phyloP scores from a whole-genome alignment of 106 monocot species.

The Dendrobium huoshanense region DNA sequence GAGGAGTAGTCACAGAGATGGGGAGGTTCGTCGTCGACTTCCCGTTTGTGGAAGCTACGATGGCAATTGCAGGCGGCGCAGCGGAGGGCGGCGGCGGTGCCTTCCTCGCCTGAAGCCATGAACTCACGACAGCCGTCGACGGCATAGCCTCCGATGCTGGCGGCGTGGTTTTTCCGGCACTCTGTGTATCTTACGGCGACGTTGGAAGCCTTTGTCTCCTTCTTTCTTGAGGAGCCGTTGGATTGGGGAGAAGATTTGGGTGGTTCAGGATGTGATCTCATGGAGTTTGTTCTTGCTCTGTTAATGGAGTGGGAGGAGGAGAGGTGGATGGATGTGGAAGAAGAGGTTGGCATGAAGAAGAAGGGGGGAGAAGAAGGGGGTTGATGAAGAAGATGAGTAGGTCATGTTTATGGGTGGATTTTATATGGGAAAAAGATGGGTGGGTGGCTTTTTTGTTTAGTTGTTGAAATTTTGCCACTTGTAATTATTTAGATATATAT shows the following conservation, averaged over 20 bases:
- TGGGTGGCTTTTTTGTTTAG: not conserved
- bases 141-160: constrained; percentile 17
- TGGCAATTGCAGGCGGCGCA: constrained; percentile 25
- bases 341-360: not conserved
- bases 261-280: not conserved
- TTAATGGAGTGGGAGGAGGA: not conserved
- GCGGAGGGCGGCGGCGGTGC: constrained; percentile 6
- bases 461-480: not conserved
- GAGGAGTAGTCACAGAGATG: constrained; percentile 3
- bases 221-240: constrained; percentile 2
- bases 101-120: constrained; percentile 20
- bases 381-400: not conserved
- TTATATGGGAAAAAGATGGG: not conserved
- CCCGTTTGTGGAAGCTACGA: constrained; percentile 17
- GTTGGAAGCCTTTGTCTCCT: not conserved
- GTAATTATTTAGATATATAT: not conserved
- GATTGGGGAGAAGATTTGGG: not conserved
- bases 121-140: constrained; percentile 22
- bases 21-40: not conserved
- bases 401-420: not conserved
- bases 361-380: not conserved
- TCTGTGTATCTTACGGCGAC: not conserved
- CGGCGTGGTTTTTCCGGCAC: constrained; percentile 16
- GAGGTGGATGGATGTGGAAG: not conserved
- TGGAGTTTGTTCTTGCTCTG: not conserved